Conservation (phyloP, 306 rosid genomes). For the Styphnolobium japonicum region DNA sequence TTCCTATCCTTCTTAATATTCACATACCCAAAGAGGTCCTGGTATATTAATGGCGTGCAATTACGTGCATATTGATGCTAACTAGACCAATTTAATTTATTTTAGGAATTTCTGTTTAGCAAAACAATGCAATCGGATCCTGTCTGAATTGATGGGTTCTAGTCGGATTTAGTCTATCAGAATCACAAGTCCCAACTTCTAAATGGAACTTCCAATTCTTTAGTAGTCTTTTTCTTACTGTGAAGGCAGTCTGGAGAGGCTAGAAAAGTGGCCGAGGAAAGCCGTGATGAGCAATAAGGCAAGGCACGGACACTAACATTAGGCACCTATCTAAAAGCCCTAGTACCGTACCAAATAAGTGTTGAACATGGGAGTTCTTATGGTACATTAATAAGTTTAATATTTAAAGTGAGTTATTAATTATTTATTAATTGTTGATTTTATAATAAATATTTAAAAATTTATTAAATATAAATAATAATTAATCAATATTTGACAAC, state of each 20-base stretch:
- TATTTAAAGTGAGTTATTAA: no score
- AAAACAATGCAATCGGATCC: constrained; percentile 4
- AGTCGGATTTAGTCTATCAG: neutral
- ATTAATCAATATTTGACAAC: no score
- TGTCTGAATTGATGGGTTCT: neutral
- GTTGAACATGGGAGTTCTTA: no score
- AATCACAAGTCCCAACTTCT: constrained; percentile 9
- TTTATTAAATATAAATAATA: no score
- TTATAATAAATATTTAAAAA: no score
- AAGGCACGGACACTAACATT: neutral
- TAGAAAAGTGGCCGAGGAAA: neutral
- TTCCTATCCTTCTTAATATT: neutral
- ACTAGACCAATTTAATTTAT: constrained; percentile 11
- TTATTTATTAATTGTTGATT: no score
- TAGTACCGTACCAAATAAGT: no score
- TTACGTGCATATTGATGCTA: neutral
- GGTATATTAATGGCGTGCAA: neutral
- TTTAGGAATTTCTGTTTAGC: neutral
- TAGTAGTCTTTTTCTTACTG: neutral
- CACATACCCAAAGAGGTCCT: neutral
- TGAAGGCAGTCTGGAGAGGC: neutral
- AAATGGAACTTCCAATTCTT: neutral
- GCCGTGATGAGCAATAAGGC: neutral
- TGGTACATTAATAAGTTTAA: no score
- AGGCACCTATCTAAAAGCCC: neutral